Conservation (phyloP, 2,329 filamentous ascomycete species). For the Colletotrichum brevisporum region DNA sequence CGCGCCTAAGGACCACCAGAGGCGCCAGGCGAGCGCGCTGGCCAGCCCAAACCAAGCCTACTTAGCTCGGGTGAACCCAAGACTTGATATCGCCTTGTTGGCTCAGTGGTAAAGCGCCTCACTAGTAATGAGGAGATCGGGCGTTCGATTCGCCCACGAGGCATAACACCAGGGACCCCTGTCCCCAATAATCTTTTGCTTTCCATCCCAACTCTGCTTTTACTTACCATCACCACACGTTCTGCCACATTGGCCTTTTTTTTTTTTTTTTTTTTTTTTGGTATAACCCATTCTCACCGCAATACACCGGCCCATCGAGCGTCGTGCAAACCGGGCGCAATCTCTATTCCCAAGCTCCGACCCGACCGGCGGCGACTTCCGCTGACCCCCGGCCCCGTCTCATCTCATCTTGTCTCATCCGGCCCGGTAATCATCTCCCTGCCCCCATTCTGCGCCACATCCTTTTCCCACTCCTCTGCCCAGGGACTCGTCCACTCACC, state of each 20-base stretch:
- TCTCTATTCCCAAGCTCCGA: too few species aligned
- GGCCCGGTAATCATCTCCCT: not conserved
- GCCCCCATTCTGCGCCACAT: not conserved
- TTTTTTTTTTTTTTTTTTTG: too few species aligned
- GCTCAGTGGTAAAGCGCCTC: slow-evolving; percentile 37
- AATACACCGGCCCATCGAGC: too few species aligned
- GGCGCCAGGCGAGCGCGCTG: too few species aligned
- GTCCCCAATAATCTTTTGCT: not conserved
- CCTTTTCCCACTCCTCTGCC: not conserved
- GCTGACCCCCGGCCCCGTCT: not conserved
- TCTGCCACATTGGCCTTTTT: too few species aligned
- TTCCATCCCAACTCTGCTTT: not conserved
- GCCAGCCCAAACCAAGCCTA: not conserved
- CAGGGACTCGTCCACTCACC: too few species aligned
- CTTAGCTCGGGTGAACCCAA: not conserved
- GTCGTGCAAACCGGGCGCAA: too few species aligned
- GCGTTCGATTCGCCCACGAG: slow-evolving; percentile 38
- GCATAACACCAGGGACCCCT: not conserved
- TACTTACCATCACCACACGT: not conserved
- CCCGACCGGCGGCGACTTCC: too few species aligned
- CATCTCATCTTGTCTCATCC: not conserved
- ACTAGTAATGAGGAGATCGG: slow-evolving; percentile 40
- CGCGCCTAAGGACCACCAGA: too few species aligned
- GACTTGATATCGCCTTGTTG: slow-evolving; percentile 7
- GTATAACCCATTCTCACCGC: too few species aligned